Base-by-base conservation (phyloP, 2,329 filamentous ascomycete genomes). In the Calycina marina region DNA sequence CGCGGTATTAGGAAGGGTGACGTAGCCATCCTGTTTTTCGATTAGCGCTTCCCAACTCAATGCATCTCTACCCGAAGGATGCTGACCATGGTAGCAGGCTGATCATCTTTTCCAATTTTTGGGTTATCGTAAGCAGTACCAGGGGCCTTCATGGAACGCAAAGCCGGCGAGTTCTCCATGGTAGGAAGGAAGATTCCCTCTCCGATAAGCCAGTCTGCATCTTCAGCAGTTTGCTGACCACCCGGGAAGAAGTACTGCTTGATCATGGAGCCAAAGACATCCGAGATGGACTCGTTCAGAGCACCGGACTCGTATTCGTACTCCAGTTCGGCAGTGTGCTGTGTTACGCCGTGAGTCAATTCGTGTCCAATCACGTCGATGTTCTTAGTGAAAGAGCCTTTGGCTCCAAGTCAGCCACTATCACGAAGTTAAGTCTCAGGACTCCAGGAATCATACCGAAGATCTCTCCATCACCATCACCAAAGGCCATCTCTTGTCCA, bases 331-430 rank as follows among this genome's bases (percentile, higher is more conserved):
- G 58, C 59, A 3, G 61, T 64, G 44, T 65, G 54, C 40, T 69
- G 59, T 0, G 61, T 66, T 13, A 72, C 56, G 16, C 63, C 67
- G 42, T 72, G 68, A 22, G 65, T 69, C 13, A 71, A 51, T 41
- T 72, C 68, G 40, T 71, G 67, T 3, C 63, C 67, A 35, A 72
- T 69, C 32, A 72, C 65, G 40, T 72, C 68, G 17, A 69, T 52
- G 35, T 56, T 61, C 16, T 57, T 57, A 2, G 63, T 62, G 46
- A 71, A 69, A 49, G 32, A 70, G 52, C 28, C 67, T 64, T 20
- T 60, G 56, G 37, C 62, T n/a, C n/a, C n/a, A n/a, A n/a, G n/a
- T n/a, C n/a, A n/a, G n/a, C n/a, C n/a, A n/a, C n/a, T n/a, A n/a
- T n/a, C n/a, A n/a, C n/a, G n/a, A n/a, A n/a, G n/a, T n/a, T n/a